phyloP scores from a whole-genome alignment of 1,139 yeast species.

The Yarrowia galli region DNA sequence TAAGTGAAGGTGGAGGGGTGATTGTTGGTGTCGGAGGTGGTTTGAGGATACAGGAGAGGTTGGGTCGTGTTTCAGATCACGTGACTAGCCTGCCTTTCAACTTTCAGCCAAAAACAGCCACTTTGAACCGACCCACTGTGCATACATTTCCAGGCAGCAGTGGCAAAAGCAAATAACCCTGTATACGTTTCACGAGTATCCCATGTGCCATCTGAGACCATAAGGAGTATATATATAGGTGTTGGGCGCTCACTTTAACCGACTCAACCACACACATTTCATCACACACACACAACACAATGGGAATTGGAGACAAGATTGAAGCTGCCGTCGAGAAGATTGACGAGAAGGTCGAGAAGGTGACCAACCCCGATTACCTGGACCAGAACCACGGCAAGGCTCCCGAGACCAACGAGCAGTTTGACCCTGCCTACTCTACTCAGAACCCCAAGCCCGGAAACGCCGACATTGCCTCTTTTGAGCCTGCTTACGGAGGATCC shows the following conservation, averaged over 20 bases:
- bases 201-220: slow-evolving; percentile 4
- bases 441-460: slow-evolving; percentile 27
- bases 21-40: background rate
- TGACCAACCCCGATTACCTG: slow-evolving; percentile 23
- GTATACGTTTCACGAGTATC: background rate
- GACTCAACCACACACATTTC: too few species aligned
- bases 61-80: background rate
- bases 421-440: slow-evolving; percentile 32
- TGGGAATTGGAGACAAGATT: slow-evolving; percentile 23
- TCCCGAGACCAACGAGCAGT: slow-evolving; percentile 35
- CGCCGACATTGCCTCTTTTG: slow-evolving; percentile 27
- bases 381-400: slow-evolving; percentile 10
- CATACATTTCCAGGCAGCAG: slow-evolving; percentile 9
- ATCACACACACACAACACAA: background rate
- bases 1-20: background rate
- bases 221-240: background rate
- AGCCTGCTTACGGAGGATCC: slow-evolving; percentile 30
- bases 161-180: slow-evolving; percentile 10
- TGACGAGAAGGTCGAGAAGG: slow-evolving; percentile 34
- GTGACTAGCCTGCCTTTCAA: background rate
- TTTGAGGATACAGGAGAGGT: too few species aligned
- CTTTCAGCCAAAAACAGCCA: background rate
- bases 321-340: slow-evolving; percentile 28
- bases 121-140: slow-evolving; percentile 1
- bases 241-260: too few species aligned